Base-by-base conservation (phyloP, 2,329 filamentous ascomycete genomes). In the Neoarthrinium moseri region DNA sequence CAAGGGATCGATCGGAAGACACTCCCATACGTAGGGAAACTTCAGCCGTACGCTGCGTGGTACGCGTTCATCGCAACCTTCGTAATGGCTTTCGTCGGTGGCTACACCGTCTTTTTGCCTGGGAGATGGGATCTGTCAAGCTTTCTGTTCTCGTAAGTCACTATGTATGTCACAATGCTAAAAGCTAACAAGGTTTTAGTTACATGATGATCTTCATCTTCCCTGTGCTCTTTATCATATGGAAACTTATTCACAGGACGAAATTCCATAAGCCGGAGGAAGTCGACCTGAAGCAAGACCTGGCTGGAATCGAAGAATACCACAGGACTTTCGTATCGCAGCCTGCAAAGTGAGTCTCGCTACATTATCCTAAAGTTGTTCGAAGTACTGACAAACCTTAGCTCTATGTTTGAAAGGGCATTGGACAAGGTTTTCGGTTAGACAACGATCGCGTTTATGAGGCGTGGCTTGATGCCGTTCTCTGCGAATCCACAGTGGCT, bases 181-280 rank as follows among this genome's bases (percentile, higher is more conserved):
- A 15, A 17, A 30, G 6, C 35, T 15, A 56, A 34, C 26, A 11
- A 15, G 7, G 13, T 0, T 23, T 23, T 39, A 75, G 72, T 3
- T 91, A 91, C 63, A 81, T 83, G 39, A 89, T 89, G 75, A 78
- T 91, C 41, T 78, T 77, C 5, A 67, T 90, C 2, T 89, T 88
- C 58, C 87, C 86, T 0, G 53, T 83, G 0, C 67, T 92, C 2
- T 91, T 80, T 60, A 33, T 85, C 3, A 80, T 78, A 5, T 92
- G 86, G 83, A 94, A 92, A 64, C 23, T 88, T 6, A 54, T 83
- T 47, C 83, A 87, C 62, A 78, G 73, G 59, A 88, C 86, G 0
- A 79, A 73, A 43, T 74, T 78, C 48, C 60, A 73, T 42, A 74
- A 71, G 47, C 71, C 81, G 0, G 65, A 76, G 12, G 78, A 88